Percentiles rank a stretch among this genome's conserved stretches.
phyloP scores from a whole-genome alignment of 176 grass and related monocot genomes.

The Chrysopogon serrulatus region DNA sequence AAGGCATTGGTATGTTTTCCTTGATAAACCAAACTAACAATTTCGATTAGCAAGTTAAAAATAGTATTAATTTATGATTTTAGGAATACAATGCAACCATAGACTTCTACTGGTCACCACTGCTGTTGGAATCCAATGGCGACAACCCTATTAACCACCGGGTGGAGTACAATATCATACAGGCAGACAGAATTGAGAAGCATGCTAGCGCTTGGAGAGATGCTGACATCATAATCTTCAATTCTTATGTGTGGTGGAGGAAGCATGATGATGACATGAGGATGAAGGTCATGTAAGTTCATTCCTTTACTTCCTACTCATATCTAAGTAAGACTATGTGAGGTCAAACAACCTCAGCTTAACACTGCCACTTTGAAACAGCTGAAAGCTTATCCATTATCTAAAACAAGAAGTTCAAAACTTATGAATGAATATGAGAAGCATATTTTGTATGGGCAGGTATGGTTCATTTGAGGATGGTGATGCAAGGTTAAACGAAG shows the following conservation, averaged over 20 bases:
- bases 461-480: slow-evolving; percentile 68
- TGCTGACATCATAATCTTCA: slow-evolving; percentile 85
- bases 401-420: too few species aligned
- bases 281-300: slow-evolving; percentile 62
- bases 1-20: slow-evolving; percentile 52
- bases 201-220: slow-evolving; percentile 65
- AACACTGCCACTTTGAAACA: too few species aligned
- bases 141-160: slow-evolving; percentile 64
- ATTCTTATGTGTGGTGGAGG: slow-evolving; percentile 96
- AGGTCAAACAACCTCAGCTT: too few species aligned
- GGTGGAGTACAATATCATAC: slow-evolving; percentile 58
- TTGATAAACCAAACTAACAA: background rate
- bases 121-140: slow-evolving; percentile 79
- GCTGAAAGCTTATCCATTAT: too few species aligned
- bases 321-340: too few species aligned
- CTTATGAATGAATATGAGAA: too few species aligned
- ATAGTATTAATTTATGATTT: background rate
- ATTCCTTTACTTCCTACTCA: too few species aligned
- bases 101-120: slow-evolving; percentile 93
- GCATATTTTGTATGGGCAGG: too few species aligned
- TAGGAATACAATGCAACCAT: slow-evolving; percentile 83
- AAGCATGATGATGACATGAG: slow-evolving; percentile 59
- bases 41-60: background rate
- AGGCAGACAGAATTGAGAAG: slow-evolving; percentile 53
- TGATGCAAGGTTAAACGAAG: slow-evolving; percentile 48